A percentile compares a stretch with the other conserved stretches of the same genome.
Conservation (phyloP, 495 filamentous ascomycete species). For the Daldinia childiae region DNA sequence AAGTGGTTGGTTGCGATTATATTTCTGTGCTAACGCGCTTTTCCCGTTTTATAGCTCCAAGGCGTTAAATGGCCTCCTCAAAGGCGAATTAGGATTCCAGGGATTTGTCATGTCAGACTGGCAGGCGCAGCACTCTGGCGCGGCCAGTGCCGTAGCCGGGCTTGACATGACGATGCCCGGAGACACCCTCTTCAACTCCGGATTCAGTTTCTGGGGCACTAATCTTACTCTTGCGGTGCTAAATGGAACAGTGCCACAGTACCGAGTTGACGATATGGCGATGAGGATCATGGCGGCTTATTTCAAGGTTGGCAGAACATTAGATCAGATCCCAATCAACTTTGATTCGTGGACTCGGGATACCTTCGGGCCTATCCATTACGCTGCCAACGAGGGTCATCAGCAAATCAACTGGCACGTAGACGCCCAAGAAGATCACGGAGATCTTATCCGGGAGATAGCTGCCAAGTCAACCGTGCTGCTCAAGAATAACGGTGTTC, state of each 20-base stretch:
- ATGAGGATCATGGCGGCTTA: conserved; percentile 92
- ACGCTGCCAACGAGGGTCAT: conserved; percentile 65
- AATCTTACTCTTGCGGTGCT: conserved; percentile 86
- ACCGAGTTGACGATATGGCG: conserved; percentile 92
- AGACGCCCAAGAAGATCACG: conserved; percentile 83
- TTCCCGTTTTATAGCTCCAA: conserved; percentile 59
- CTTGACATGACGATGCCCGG: conserved; percentile 97
- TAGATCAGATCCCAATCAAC: conserved; percentile 72
- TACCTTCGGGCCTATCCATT: conserved; percentile 76
- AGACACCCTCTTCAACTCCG: conserved; percentile 77
- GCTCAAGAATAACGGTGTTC: conserved; percentile 82
- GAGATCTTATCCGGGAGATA: conserved; percentile 72
- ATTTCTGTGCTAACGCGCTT: conserved; percentile 67
- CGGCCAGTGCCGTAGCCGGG: conserved; percentile 79
- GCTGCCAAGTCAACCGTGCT: conserved; percentile 83
- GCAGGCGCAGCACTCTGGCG: conserved; percentile 87
- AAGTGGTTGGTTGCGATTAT: neutral
- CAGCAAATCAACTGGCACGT: conserved; percentile 83
- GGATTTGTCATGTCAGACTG: conserved; percentile 94
- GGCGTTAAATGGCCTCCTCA: conserved; percentile 81
- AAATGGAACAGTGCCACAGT: conserved; percentile 91
- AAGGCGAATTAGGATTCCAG: conserved; percentile 93
- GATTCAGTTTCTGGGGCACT: conserved; percentile 80
- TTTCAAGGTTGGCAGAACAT: conserved; percentile 84
- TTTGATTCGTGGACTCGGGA: conserved; percentile 87